phyloP scores from a whole-genome alignment of 768 basidiomycete species.

The Rhizopogon roseolus region DNA sequence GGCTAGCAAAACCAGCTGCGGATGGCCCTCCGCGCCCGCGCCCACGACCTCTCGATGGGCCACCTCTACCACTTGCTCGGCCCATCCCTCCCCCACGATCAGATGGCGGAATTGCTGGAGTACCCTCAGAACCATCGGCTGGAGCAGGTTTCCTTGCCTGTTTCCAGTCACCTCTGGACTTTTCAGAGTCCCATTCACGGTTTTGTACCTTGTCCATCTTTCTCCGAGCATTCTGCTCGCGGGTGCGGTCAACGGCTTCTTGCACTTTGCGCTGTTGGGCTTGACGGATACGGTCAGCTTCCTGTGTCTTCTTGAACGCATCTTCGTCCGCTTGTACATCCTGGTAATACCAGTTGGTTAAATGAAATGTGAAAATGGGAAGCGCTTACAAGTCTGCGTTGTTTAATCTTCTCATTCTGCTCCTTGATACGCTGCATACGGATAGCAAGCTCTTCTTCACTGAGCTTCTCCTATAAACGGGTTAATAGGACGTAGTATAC shows the following conservation, averaged over 20 bases:
- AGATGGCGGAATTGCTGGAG: slow-evolving; percentile 7
- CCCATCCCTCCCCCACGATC: slow-evolving; percentile 19
- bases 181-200: slow-evolving; percentile 85
- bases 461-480: slow-evolving; percentile 56
- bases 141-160: slow-evolving; percentile 5
- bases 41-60: slow-evolving; percentile 30
- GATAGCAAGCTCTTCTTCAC: slow-evolving; percentile 61
- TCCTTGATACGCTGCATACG: slow-evolving; percentile 67
- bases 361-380: not conserved
- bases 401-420: slow-evolving; percentile 76
- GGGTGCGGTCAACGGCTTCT: slow-evolving; percentile 60
- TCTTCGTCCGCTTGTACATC: slow-evolving; percentile 81
- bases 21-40: slow-evolving; percentile 29
- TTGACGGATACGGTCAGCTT: slow-evolving; percentile 53
- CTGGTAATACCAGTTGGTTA: slow-evolving; percentile 29
- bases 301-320: slow-evolving; percentile 68
- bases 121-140: slow-evolving; percentile 5
- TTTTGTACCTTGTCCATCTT: slow-evolving; percentile 78
- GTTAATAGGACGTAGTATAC: not conserved
- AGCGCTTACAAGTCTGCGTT: slow-evolving; percentile 50
- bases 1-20: not conserved
- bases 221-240: slow-evolving; percentile 73
- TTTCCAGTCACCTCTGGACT: slow-evolving; percentile 29
- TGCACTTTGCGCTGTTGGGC: slow-evolving; percentile 63
- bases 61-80: slow-evolving; percentile 28